These are phyloP conservation scores for Vitis hybrid DNA, from an alignment of 177 flowering plant genomes.

Conservation along the genomic window DNA sequence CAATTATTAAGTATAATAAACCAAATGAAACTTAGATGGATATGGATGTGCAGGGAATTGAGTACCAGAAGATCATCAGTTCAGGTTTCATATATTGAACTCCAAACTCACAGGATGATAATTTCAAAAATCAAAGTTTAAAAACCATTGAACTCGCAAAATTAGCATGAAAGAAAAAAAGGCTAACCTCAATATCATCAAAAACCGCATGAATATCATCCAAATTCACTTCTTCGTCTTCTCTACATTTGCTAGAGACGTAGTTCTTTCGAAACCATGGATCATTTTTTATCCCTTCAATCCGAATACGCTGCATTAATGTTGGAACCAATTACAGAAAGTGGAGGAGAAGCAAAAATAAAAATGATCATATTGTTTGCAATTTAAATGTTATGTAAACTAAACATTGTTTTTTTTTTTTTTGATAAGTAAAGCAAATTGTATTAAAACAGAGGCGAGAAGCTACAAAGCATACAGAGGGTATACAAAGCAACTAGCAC, in stretches of 20 bases:
- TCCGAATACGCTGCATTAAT: constrained; percentile 71
- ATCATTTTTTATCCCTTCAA: constrained; percentile 66
- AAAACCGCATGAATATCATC: constrained; percentile 93
- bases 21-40: neutral
- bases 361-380: neutral
- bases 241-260: constrained; percentile 44
- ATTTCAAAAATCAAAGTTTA: neutral
- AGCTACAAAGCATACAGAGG: too few species aligned
- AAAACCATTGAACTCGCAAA: neutral
- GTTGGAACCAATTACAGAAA: constrained; percentile 5
- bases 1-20: constrained; percentile 1
- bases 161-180: neutral
- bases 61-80: neutral
- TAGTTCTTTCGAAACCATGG: constrained; percentile 80
- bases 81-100: neutral
- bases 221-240: constrained; percentile 80
- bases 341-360: neutral
- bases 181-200: constrained; percentile 89
- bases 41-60: neutral
- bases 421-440: too few species aligned
- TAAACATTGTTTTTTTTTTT: neutral
- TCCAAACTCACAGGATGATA: neutral
- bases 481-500: too few species aligned
- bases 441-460: too few species aligned
- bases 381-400: neutral